Base-by-base conservation (phyloP, 129 eudicot species). In the Logfia minima region DNA sequence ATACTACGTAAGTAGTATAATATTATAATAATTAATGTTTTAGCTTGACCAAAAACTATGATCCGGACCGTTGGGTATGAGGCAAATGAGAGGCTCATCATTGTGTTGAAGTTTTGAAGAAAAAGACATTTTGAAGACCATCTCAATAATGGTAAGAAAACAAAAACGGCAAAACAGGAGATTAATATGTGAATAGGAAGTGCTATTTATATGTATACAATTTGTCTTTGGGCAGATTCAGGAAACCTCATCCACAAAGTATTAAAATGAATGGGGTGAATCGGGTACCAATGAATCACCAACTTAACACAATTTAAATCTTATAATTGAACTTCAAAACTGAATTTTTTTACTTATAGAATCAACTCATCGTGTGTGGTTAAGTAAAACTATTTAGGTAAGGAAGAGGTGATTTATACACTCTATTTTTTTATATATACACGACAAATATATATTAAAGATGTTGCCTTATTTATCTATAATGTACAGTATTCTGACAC, bases 31-130 rank as follows among this genome's bases (percentile, higher is more conserved):
- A 32, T 4, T 32, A 45, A 70, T 68, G 63, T 48, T 41, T 75
- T 8, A 18, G 22, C 14, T 19, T 41, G 41, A 74, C 31, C 24
- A 56, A 28, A 23, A 26, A 65, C 24, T 71, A 18, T 3, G 6
- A 23, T 13, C 16, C 16, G 6, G 29, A 37, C 43, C 41, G 18
- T 68, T 28, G 51, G 32, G 5, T 31, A 31, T 17, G 78, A 59
- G 35, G 41, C 58, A 73, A 73, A 37, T 58, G 58, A 60, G 56
- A 60, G 13, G 53, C 68, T 59, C 58, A 37, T 59, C 58, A 74
- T 59, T 74, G 77, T 59, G 31, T 32, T 55, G 48, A 18, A 52
- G 31, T 72, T 53, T 6, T 29, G 23, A 19, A 41, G 56, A 69
- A 39, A 23, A 22, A 43, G 56, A 37, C 53, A n/a, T 68, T 68